Base-by-base conservation (phyloP, 1,284 basidiomycete species). In the Polyporus tsugae region DNA sequence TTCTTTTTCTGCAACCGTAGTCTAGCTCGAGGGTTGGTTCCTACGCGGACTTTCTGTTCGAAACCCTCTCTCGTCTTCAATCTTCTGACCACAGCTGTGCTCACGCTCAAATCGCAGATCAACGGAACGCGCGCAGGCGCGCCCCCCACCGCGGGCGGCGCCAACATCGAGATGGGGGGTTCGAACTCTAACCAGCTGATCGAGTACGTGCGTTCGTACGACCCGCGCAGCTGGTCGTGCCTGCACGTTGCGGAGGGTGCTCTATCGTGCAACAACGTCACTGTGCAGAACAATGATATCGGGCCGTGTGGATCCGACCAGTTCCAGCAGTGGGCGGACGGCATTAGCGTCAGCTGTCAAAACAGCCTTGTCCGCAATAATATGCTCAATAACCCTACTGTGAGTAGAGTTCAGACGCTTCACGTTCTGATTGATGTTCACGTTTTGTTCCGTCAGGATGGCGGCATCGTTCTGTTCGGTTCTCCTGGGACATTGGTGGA, bases 381-480 rank as follows among this genome's bases (percentile, higher is more conserved):
- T 78, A 84, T 88, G 78, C 83, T 96, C 64, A 85, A 87, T 71
- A 87, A 86, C 67, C 85, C 94, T 4, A 95, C 95, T 0, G 78
- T 78, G 61, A 72, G 75, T 57, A 39, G 39, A 58, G 2, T 33
- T 59, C 4, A 3, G 36, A 15, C 38, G 13, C 6, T 15, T n/a
- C 2, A 11, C 15, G 39, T 2, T 17, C 2, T 60, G 22, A 42
- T 39, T 17, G n/a, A 42, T 39, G n/a, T 19, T 52, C 4, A 52
- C 46, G 11, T 11, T 41, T 22, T 2, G 58, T 2, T 35, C 1
- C 52, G 15, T 35, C 33, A 79, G 78, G 95, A 96, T 75, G 93
- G 92, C 11, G 93, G 90, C 2, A 92, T 95, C 64, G 95, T 95
- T 1, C 74, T 96, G 2, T 96, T 96, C 74, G 94, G 94, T n/a